Conservation (phyloP, 2,329 filamentous ascomycete genomes). For the Diaporthe australafricana region DNA sequence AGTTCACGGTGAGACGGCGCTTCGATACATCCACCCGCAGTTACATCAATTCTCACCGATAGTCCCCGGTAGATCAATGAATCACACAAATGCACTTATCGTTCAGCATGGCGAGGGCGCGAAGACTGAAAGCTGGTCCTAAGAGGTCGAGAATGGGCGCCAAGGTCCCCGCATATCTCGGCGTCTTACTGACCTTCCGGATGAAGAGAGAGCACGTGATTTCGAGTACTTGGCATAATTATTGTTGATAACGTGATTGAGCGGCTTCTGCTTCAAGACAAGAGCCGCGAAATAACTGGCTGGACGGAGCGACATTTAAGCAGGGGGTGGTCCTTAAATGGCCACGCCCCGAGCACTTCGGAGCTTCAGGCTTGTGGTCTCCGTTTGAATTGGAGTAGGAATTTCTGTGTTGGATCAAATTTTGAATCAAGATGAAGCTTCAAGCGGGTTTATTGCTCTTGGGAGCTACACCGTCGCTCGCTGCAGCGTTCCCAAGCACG, state of each 20-base stretch:
- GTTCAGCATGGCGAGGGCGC: not conserved
- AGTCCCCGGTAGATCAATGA: too few relatives aligned
- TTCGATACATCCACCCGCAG: too few relatives aligned
- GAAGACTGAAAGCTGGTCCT: not conserved
- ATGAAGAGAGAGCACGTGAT: constrained; percentile 9
- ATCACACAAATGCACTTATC: too few relatives aligned
- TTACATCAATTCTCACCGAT: too few relatives aligned
- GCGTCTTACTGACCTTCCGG: constrained; percentile 20
- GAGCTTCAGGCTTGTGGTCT: not conserved
- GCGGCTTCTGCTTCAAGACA: not conserved
- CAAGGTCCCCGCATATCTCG: constrained; percentile 13
- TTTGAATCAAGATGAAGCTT: not conserved
- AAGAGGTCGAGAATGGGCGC: not conserved
- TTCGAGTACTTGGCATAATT: not conserved
- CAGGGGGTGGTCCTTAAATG: not conserved
- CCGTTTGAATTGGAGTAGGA: not conserved
- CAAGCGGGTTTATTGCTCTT: not conserved
- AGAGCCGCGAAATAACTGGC: not conserved
- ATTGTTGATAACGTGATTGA: not conserved
- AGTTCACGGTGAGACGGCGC: too few relatives aligned
- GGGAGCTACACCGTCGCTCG: not conserved
- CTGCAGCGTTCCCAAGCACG: not conserved
- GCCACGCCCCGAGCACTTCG: not conserved
- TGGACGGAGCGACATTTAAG: not conserved
- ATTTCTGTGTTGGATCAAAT: not conserved